Evolutionary conservation across 2,329 filamentous ascomycete genomes (phyloP).

Genomic region (Fusarium irregulare): DNA sequence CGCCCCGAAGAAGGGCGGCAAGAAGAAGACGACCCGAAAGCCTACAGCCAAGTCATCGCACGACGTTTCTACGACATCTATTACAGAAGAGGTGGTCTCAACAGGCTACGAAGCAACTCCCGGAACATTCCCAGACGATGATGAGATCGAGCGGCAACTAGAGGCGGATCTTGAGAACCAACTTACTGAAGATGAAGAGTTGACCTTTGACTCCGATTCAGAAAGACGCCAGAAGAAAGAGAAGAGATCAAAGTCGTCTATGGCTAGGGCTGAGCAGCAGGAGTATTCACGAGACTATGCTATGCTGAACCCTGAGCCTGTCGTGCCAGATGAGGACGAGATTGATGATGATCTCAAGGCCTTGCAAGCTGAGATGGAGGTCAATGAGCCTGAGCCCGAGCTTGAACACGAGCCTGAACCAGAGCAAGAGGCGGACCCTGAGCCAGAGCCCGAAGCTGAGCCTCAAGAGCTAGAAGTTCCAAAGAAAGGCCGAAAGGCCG

Average conservation of each 20-base stretch:
- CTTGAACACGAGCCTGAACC: constrained; percentile 13
- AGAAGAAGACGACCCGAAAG: constrained; percentile 55
- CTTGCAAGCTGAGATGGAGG: constrained; percentile 62
- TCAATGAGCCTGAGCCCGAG: constrained; percentile 43
- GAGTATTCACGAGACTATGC: constrained; percentile 56
- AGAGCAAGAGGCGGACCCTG: constrained; percentile 18
- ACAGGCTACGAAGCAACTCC: constrained; percentile 56
- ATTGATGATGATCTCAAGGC: constrained; percentile 64
- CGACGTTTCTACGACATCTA: constrained; percentile 61
- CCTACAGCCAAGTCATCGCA: constrained; percentile 54
- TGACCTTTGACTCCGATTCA: constrained; percentile 59
- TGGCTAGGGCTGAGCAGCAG: constrained; percentile 43
- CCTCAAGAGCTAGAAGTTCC: constrained; percentile 57
- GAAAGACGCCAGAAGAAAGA: constrained; percentile 53
- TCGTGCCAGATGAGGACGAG: constrained; percentile 58
- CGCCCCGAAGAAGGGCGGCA: constrained; percentile 45
- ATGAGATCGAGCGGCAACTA: constrained; percentile 73
- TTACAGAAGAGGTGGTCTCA: constrained; percentile 63
- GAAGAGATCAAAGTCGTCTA: constrained; percentile 46
- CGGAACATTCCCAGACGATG: constrained; percentile 66
- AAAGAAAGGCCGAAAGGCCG: constrained; percentile 67
- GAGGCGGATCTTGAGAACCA: constrained; percentile 72
- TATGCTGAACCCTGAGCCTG: constrained; percentile 64
- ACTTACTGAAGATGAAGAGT: constrained; percentile 64
- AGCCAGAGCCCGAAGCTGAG: constrained; percentile 27